Percentiles rank a stretch among this genome's conserved stretches.
phyloP scores from a whole-genome alignment of 768 basidiomycete genomes.

The Termitomyces sp. region DNA sequence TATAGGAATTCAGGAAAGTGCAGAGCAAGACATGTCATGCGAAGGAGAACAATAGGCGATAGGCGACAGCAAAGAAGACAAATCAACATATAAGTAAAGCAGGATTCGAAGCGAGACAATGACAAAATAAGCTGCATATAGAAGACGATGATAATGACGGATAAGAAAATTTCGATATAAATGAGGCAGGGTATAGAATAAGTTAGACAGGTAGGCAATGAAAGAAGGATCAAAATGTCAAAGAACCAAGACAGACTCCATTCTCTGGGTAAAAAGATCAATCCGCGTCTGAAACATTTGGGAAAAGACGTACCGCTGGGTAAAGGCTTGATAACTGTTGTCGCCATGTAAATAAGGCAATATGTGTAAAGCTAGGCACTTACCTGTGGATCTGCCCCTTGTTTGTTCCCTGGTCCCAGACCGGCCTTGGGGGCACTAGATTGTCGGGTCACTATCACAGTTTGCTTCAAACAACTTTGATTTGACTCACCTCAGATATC shows the following conservation, averaged over 20 bases:
- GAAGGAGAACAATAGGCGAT: not conserved
- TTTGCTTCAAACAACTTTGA: too few relatives aligned
- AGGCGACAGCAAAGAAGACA: not conserved
- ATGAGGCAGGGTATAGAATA: too few relatives aligned
- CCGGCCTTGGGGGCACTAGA: not conserved
- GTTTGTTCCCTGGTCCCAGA: not conserved
- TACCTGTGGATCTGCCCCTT: not conserved
- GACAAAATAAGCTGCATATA: not conserved
- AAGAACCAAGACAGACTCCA: constrained; percentile 4
- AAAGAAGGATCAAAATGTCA: not conserved
- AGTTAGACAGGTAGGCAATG: not conserved
- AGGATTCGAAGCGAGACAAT: not conserved
- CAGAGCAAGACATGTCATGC: not conserved
- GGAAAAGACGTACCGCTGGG: constrained; percentile 1
- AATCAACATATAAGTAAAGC: not conserved
- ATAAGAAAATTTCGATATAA: not conserved
- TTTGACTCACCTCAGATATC: not conserved
- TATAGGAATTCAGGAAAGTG: not conserved
- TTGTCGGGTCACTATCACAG: not conserved
- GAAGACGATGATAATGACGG: not conserved
- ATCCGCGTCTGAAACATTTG: not conserved
- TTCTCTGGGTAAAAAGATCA: not conserved
- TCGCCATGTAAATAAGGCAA: not conserved
- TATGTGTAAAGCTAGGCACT: not conserved
- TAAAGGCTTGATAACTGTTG: constrained; percentile 4